Base-by-base conservation (phyloP, 2,329 filamentous ascomycete species). In the Colletotrichum chrysophilum region DNA sequence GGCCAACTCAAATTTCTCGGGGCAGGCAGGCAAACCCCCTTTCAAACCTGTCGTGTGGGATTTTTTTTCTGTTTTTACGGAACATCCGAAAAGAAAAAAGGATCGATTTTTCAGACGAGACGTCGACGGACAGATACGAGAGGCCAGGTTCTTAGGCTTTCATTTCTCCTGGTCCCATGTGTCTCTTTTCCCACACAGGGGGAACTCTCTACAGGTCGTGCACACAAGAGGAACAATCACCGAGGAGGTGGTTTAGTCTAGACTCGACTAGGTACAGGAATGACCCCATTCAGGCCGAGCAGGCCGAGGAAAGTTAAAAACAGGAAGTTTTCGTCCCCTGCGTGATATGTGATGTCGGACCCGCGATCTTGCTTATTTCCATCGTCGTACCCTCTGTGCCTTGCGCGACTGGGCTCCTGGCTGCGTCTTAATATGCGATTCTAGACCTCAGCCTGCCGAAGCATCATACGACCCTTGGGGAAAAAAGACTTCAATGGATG, bases 21-120 rank as follows among this genome's bases (percentile, higher is more conserved):
- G 73, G 70, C 32, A 68, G 70, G 72, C 70, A 75, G 73, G 70
- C 56, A 68, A 64, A 75, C 70, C 73, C 55, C 43, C 43, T 75
- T 73, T 52, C 18, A 62, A 75, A 75, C 73, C 73, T 75, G 73
- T 75, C 56, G 32, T 62, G 64, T 64, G 64, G 34, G 68, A 36
- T 34, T 75, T 67, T 62, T 38, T 60, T 60, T 73, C 52, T 69
- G 52, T 48, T 62, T 56, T 68, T 12, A 75, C 36, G 70, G 70
- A 58, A 75, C 62, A 73, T 73, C 34, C 66, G 66, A 66, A 38
- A 55, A 62, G 34, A 32, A 32, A 65, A 68, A 60, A n/a, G 73
- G 58, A 73, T 75, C 26, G 13, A 68, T 72, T 67, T 68, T 48
- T 68, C 73, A 68, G 70, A 75, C 12, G 70, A 73, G 73, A 75